A percentile compares a stretch with the other conserved stretches of the same genome.
Conservation (phyloP, 352 stramenopile genomes). For the Phytophthora hibernalis region DNA sequence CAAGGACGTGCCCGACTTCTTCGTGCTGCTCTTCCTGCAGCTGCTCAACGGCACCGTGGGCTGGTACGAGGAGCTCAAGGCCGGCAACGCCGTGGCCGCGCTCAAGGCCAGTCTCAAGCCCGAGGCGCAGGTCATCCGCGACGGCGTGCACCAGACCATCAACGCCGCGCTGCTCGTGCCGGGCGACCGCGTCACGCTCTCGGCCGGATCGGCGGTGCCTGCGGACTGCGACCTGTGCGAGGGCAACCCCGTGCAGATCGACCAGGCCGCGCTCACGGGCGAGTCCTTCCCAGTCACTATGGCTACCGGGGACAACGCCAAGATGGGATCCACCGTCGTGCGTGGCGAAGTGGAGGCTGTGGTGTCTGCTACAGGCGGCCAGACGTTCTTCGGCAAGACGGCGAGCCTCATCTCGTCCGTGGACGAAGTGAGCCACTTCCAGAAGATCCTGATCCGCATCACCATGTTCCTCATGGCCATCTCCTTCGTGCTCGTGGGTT, state of each 20-base stretch:
- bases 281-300: constrained; percentile 95
- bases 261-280: constrained; percentile 94
- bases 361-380: constrained; percentile 86
- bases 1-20: constrained; percentile 62
- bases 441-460: constrained; percentile 94
- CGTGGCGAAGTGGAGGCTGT: constrained; percentile 93
- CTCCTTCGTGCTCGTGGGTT: constrained; percentile 86
- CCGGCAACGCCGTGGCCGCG: constrained; percentile 83
- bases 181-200: constrained; percentile 93
- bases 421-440: constrained; percentile 87
- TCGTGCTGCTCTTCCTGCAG: constrained; percentile 77
- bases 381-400: constrained; percentile 95
- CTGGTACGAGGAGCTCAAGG: constrained; percentile 87
- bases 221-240: constrained; percentile 91
- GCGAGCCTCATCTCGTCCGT: constrained; percentile 75
- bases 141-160: constrained; percentile 90
- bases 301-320: constrained; percentile 76
- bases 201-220: constrained; percentile 90
- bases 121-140: constrained; percentile 87
- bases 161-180: constrained; percentile 93
- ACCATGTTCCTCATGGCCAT: constrained; percentile 91
- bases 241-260: constrained; percentile 86
- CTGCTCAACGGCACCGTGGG: constrained; percentile 72
- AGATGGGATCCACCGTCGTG: constrained; percentile 89
- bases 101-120: constrained; percentile 89